Base-by-base conservation (phyloP, 306 rosid genomes). In the Gleditsia sinensis region DNA sequence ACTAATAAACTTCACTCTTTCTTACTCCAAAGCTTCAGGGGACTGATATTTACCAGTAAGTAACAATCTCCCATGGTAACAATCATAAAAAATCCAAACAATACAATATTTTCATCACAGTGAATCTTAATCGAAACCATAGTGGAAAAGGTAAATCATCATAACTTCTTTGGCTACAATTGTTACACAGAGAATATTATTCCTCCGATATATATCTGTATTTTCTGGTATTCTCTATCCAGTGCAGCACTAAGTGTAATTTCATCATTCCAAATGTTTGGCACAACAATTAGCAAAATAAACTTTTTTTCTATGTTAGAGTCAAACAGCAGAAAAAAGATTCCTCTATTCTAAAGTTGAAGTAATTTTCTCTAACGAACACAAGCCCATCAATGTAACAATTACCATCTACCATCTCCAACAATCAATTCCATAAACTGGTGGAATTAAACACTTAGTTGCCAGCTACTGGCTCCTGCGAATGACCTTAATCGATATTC, bases 331-430 rank as follows among this genome's bases (percentile, higher is more conserved):
- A 51, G 24, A 48, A 40, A 61, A 28, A 75, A 39, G 32, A 51
- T 75, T 45, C 7, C 19, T 8, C n/a, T 32, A 67, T 76, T 45
- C 50, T 20, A 46, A 20, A 20, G 12, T 58, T 13, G 5, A 20
- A 43, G 67, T 72, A 30, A 40, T 56, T 42, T 40, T 56, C 76
- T 14, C 27, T 23, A 9, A 58, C 61, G 58, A 54, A 56, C 55
- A 30, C 27, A 55, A 55, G 50, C 13, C 39, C 72, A 49, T 14
- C 42, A 43, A 40, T 28, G 19, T 8, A 74, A 61, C 70, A 55
- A 36, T 40, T 3, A 40, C 61, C 70, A 34, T 46, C 39, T 34
- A 62, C 62, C 71, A 63, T 23, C 54, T 51, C 42, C 63, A 75
- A 54, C 20, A 10, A 27, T 48, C 25, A 3, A 40, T 17, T 27